These are phyloP conservation scores for Asterophora lycoperdoides DNA, from an alignment of 768 basidiomycete species.

Conservation along the genomic window DNA sequence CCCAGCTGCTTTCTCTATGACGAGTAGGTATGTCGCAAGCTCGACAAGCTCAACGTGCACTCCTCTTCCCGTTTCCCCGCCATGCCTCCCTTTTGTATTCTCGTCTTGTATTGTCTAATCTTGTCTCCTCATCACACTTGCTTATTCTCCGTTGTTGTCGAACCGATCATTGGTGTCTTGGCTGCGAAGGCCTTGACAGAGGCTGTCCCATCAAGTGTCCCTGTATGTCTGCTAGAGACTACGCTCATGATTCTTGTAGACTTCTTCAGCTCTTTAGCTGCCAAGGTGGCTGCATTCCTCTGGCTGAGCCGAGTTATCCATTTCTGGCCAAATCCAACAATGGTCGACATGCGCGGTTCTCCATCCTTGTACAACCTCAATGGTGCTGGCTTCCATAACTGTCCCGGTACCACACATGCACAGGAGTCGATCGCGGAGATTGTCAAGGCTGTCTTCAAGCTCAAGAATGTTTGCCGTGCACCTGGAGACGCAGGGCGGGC, in stretches of 20 bases:
- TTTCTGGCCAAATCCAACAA: constrained; percentile 37
- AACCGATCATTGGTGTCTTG: constrained; percentile 26
- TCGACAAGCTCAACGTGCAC: no score
- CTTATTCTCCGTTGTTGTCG: no score
- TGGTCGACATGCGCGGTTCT: constrained; percentile 37
- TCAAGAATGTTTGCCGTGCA: constrained; percentile 43
- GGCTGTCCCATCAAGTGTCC: constrained; percentile 21
- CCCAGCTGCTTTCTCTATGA: constrained; percentile 19
- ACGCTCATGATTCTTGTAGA: not conserved
- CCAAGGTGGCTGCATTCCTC: constrained; percentile 3
- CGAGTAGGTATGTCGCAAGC: no score
- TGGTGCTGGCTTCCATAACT: constrained; percentile 39
- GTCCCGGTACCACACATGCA: constrained; percentile 32
- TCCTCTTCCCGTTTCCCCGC: no score
- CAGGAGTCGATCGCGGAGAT: constrained; percentile 40
- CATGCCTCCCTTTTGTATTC: no score
- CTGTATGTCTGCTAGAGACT: constrained; percentile 19
- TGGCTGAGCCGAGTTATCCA: constrained; percentile 25
- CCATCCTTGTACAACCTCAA: constrained; percentile 24
- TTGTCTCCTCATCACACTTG: no score
- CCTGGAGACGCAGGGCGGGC: constrained; percentile 37
- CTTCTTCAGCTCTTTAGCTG: constrained; percentile 6
- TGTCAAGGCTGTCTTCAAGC: constrained; percentile 41
- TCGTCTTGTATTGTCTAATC: no score
- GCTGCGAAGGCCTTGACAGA: constrained; percentile 29